Conservation (phyloP, 2,329 filamentous ascomycete species). For the Didymella sp. region DNA sequence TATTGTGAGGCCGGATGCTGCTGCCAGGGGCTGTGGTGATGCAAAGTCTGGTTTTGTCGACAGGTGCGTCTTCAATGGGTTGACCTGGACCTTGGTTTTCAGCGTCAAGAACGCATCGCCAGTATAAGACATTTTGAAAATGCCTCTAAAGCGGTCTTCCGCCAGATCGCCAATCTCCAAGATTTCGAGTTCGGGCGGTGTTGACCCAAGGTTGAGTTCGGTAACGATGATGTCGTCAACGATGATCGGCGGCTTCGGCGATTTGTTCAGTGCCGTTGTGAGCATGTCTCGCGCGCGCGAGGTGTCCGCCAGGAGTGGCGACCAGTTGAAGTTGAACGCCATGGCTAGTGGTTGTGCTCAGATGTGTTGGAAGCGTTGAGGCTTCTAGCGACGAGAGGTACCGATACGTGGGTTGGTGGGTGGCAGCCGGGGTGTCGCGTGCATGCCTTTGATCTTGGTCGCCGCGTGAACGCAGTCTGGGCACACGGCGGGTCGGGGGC, state of each 20-base stretch:
- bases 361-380: slow-evolving; percentile 24
- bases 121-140: slow-evolving; percentile 99
- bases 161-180: slow-evolving; percentile 97
- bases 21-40: slow-evolving; percentile 89
- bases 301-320: slow-evolving; percentile 94
- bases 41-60: slow-evolving; percentile 91
- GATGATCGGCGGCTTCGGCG: slow-evolving; percentile 96
- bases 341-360: slow-evolving; percentile 58
- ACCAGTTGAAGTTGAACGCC: slow-evolving; percentile 99
- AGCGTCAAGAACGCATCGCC: slow-evolving; percentile 95
- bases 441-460: slow-evolving; percentile 41
- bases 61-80: slow-evolving; percentile 94
- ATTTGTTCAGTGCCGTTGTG: slow-evolving; percentile 95
- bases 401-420: slow-evolving; percentile 27
- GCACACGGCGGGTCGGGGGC: slow-evolving; percentile 19
- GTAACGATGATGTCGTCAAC: slow-evolving; percentile 99
- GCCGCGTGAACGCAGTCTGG: slow-evolving; percentile 44
- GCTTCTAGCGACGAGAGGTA: slow-evolving; percentile 27
- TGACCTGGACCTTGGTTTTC: slow-evolving; percentile 95
- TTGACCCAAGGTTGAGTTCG: slow-evolving; percentile 94
- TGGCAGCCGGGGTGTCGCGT: slow-evolving; percentile 45
- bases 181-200: slow-evolving; percentile 94
- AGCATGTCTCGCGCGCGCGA: slow-evolving; percentile 91
- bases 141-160: slow-evolving; percentile 94
- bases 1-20: slow-evolving; percentile 90